These are phyloP conservation scores for Chaetomium olivaceum DNA, from an alignment of 2,329 filamentous ascomycete genomes.

Conservation along the genomic window DNA sequence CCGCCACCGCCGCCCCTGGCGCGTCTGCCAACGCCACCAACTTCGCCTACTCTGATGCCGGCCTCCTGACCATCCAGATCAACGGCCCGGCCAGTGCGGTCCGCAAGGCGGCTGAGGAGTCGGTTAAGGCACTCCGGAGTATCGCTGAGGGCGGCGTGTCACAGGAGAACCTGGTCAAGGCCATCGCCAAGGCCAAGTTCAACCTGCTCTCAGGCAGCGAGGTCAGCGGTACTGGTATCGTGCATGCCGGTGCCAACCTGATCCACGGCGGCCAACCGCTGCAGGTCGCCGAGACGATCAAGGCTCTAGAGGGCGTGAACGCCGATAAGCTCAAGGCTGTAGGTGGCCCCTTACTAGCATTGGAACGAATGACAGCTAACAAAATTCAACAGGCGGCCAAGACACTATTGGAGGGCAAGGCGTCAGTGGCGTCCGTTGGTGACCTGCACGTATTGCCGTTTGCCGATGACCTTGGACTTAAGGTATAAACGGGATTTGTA, in stretches of 20 bases:
- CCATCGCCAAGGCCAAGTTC: slow-evolving; percentile 90
- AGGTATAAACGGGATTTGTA: slow-evolving; percentile 66
- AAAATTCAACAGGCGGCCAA: slow-evolving; percentile 70
- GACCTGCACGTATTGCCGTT: slow-evolving; percentile 90
- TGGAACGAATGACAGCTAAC: slow-evolving; percentile 30
- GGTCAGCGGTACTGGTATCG: slow-evolving; percentile 72
- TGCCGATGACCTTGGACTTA: slow-evolving; percentile 90
- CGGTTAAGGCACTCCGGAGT: slow-evolving; percentile 79
- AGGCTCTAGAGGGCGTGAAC: slow-evolving; percentile 78
- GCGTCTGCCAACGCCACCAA: slow-evolving; percentile 74
- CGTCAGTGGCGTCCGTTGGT: slow-evolving; percentile 84
- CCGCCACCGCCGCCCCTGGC: slow-evolving; percentile 64
- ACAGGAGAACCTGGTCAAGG: slow-evolving; percentile 88
- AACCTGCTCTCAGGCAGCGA: slow-evolving; percentile 81
- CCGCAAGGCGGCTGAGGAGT: slow-evolving; percentile 70
- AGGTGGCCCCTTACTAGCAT: slow-evolving; percentile 42
- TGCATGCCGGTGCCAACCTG: slow-evolving; percentile 81
- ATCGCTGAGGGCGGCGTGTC: slow-evolving; percentile 73
- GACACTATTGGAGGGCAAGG: slow-evolving; percentile 82
- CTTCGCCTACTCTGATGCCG: slow-evolving; percentile 88
- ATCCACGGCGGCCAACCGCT: slow-evolving; percentile 79
- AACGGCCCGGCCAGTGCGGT: slow-evolving; percentile 73
- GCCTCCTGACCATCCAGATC: slow-evolving; percentile 82
- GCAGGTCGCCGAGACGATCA: slow-evolving; percentile 77
- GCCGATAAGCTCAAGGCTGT: slow-evolving; percentile 83